These are phyloP conservation scores for Thielaviopsis ethacetica DNA, from an alignment of 2,329 filamentous ascomycete genomes.

Conservation along the genomic window DNA sequence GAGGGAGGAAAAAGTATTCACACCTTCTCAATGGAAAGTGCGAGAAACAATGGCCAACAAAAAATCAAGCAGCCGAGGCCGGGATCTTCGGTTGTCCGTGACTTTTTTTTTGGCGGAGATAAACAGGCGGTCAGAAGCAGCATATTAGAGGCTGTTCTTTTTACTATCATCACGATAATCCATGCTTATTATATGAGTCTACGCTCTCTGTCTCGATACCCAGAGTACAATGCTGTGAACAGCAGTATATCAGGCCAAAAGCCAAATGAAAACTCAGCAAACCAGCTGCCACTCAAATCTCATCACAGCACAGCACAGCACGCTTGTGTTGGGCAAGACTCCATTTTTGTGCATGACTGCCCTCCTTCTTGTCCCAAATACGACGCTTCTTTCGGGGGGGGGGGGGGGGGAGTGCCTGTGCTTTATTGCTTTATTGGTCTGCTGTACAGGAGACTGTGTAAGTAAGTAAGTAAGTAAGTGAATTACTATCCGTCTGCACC, in stretches of 20 bases:
- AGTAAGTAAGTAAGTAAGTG: not conserved
- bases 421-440: not conserved
- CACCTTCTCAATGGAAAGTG: not conserved
- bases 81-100: not conserved
- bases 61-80: too few relatives aligned
- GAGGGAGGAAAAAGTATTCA: slow-evolving; percentile 3
- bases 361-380: slow-evolving; percentile 2
- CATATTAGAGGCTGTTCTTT: too few relatives aligned
- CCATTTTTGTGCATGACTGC: slow-evolving; percentile 7
- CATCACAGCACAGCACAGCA: too few relatives aligned
- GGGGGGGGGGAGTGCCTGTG: too few relatives aligned
- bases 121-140: not conserved
- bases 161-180: too few relatives aligned
- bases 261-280: not conserved
- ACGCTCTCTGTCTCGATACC: too few relatives aligned
- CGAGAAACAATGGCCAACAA: not conserved
- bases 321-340: not conserved
- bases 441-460: not conserved
- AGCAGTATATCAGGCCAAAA: too few relatives aligned
- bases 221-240: too few relatives aligned
- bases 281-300: too few relatives aligned
- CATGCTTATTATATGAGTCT: too few relatives aligned
- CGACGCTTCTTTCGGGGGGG: not conserved
- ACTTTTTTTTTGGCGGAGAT: not conserved
- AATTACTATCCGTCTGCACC: too few relatives aligned